A percentile compares a stretch with the other conserved stretches of the same genome.
Conservation (phyloP, 2,329 filamentous ascomycete species). For the Colletotrichum ledebouriae region DNA sequence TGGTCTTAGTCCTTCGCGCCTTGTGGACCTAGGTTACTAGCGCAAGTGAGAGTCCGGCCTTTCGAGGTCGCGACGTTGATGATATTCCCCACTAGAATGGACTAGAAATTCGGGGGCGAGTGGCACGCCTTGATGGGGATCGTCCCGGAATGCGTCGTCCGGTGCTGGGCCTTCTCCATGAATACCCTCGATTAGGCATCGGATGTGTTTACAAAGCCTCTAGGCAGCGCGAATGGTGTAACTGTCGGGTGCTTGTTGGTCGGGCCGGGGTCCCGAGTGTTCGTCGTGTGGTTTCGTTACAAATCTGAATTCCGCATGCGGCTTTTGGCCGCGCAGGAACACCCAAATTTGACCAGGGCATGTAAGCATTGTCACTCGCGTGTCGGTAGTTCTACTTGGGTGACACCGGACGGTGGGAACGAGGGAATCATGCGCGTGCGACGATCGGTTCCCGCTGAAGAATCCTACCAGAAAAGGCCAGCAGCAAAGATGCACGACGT, state of each 20-base stretch:
- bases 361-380: conserved; percentile 5
- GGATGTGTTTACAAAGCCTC: conserved; percentile 16
- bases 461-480: conserved; percentile 2
- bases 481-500: neutral
- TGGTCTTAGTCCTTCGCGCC: neutral
- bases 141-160: conserved; percentile 15
- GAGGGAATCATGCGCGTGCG: neutral
- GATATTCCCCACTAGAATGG: conserved; percentile 27
- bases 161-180: conserved; percentile 1
- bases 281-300: neutral
- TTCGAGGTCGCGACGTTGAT: conserved; percentile 18
- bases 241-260: neutral
- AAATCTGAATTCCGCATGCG: conserved; percentile 21
- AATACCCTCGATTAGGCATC: conserved; percentile 5
- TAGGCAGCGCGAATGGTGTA: neutral
- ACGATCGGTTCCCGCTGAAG: conserved; percentile 22
- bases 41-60: conserved; percentile 6
- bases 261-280: neutral
- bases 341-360: conserved; percentile 10
- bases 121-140: conserved; percentile 24
- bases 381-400: neutral
- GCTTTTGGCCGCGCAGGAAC: conserved; percentile 10
- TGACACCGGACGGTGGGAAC: conserved; percentile 7
- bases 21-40: conserved; percentile 34
- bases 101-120: conserved; percentile 5